A percentile compares a stretch with the other conserved stretches of the same genome.
Conservation (phyloP, 768 basidiomycete genomes). For the Suillus tomentosus region DNA sequence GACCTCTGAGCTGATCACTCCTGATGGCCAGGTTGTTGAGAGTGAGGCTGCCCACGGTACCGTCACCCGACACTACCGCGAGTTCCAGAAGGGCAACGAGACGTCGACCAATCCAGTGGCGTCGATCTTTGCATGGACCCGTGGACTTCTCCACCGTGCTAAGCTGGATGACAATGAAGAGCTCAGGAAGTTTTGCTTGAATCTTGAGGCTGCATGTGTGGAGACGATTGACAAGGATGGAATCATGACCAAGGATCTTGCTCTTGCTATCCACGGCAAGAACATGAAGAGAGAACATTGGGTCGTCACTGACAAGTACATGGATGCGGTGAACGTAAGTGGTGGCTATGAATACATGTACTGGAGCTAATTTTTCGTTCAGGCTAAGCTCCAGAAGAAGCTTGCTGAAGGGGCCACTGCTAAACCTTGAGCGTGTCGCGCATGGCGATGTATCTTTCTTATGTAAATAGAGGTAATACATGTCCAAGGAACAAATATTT, state of each 20-base stretch:
- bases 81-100: slow-evolving; percentile 96
- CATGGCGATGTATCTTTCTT: neutral
- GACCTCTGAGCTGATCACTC: slow-evolving; percentile 94
- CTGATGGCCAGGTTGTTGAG: slow-evolving; percentile 91
- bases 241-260: slow-evolving; percentile 97
- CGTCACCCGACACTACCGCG: slow-evolving; percentile 95
- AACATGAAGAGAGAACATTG: slow-evolving; percentile 91
- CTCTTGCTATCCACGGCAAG: slow-evolving; percentile 91
- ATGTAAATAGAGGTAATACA: neutral
- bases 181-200: slow-evolving; percentile 71
- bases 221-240: slow-evolving; percentile 90
- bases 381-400: slow-evolving; percentile 50
- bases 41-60: slow-evolving; percentile 97
- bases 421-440: slow-evolving; percentile 18
- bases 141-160: slow-evolving; percentile 90
- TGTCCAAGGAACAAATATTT: neutral
- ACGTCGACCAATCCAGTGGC: slow-evolving; percentile 99
- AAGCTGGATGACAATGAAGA: slow-evolving; percentile 84
- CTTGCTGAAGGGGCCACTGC: slow-evolving; percentile 33
- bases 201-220: slow-evolving; percentile 85
- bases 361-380: slow-evolving; percentile 18
- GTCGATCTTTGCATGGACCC: slow-evolving; percentile 98
- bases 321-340: slow-evolving; percentile 89
- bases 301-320: slow-evolving; percentile 92
- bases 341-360: neutral